Conservation (phyloP, 257 asterid genomes). For the Penstemon barbatus region DNA sequence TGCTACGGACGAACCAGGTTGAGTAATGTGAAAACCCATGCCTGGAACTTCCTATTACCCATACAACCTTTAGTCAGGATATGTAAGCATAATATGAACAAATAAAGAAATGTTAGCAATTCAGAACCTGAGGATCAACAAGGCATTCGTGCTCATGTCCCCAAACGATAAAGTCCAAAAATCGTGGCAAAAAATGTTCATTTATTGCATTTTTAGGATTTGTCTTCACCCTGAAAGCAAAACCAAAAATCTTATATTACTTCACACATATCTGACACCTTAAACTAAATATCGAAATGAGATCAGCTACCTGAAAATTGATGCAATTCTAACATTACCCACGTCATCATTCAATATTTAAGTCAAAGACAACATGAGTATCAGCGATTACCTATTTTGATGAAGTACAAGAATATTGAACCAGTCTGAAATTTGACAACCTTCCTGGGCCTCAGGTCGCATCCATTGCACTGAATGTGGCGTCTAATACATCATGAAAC, state of each 20-base stretch:
- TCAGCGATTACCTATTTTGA: slow-evolving; percentile 73
- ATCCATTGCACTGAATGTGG: slow-evolving; percentile 99
- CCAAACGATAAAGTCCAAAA: slow-evolving; percentile 95
- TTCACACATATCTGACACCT: slow-evolving; percentile 18
- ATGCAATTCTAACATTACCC: slow-evolving; percentile 7
- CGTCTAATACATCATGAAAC: slow-evolving; percentile 58
- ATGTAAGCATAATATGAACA: slow-evolving; percentile 18
- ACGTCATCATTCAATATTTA: slow-evolving; percentile 19
- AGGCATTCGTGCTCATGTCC: slow-evolving; percentile 99
- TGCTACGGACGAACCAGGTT: slow-evolving; percentile 98
- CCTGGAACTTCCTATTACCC: slow-evolving; percentile 89
- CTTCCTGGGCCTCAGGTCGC: slow-evolving; percentile 93
- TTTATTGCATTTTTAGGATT: slow-evolving; percentile 98
- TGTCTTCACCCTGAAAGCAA: slow-evolving; percentile 77
- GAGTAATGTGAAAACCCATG: slow-evolving; percentile 98
- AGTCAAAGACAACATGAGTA: slow-evolving; percentile 16
- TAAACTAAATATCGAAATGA: slow-evolving; percentile 7
- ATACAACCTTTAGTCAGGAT: slow-evolving; percentile 32
- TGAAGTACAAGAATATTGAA: slow-evolving; percentile 92
- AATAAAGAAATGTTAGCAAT: slow-evolving; percentile 22
- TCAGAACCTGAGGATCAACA: slow-evolving; percentile 90
- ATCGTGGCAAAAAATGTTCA: slow-evolving; percentile 94
- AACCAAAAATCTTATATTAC: slow-evolving; percentile 21
- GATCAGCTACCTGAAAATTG: slow-evolving; percentile 14
- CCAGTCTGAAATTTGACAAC: slow-evolving; percentile 88